Evolutionary conservation across 331 rosid genomes (phyloP), one percentile per base, ranked within the genome.

Genomic region (Acacia pycnantha): DNA sequence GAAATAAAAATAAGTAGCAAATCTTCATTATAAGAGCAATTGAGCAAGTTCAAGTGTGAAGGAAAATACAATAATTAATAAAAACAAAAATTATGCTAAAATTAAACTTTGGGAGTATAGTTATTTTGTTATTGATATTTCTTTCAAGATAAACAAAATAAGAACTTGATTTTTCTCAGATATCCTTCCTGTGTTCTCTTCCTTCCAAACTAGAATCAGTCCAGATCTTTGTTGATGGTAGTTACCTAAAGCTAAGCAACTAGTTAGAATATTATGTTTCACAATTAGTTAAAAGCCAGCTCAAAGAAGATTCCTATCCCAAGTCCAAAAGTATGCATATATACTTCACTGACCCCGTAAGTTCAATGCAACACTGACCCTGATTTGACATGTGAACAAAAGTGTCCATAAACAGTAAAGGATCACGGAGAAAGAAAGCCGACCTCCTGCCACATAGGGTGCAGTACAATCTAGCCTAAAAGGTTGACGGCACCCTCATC

Each of bases 381-480:
- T 80, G 82, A 86, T 82, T 82, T 86, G 84, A 86, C 74, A 73
- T 37, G 85, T 71, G 81, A 81, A 66, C 82, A 82, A 74, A 86
- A 81, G 65, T 68, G 78, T 86, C 92, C 87, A 85, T 44, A 46
- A 77, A 53, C 83, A 73, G 85, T 84, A 85, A 71, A 79, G 70
- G 82, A 82, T 89, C 83, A 86, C 41, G 82, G 83, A 81, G 65
- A 85, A 85, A 88, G 89, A 88, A 87, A 87, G 90, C 96, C 84
- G 84, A 93, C 96, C 98, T 93, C 92, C 82, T 84, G 90, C 97
- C 91, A 76, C 98, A 95, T 62, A 88, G 92, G 76, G 91, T 83
- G 94, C 98, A 93, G 88, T 86, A 95, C 89, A 95, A 92, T 87
- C 92, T 86, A 76, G 94, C 94, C 46, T 43, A 41, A 21, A 70